Evolutionary conservation across 2,329 filamentous ascomycete genomes (phyloP).

Genomic region (Xylariomycetidae sp.): DNA sequence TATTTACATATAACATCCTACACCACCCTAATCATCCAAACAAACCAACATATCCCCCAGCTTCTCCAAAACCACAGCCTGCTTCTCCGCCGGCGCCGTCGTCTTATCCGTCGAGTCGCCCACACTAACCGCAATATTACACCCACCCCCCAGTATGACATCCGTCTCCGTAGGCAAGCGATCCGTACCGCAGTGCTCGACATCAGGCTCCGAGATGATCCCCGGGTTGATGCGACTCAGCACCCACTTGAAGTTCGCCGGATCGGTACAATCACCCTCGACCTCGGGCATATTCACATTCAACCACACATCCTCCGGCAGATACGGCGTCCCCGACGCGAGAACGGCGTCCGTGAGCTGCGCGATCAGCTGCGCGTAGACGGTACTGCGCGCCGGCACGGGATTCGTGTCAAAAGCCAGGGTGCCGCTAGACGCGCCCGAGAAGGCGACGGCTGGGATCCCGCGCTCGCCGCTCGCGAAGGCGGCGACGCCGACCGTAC

Average conservation of each 20-base stretch:
- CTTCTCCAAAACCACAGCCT: conserved; percentile 47
- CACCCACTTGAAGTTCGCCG: conserved; percentile 57
- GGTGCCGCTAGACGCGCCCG: conserved; percentile 45
- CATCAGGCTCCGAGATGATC: conserved; percentile 49
- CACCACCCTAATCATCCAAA: conserved; percentile 34
- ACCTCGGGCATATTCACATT: conserved; percentile 66
- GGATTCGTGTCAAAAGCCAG: conserved; percentile 52
- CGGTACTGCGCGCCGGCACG: conserved; percentile 44
- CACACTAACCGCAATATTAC: conserved; percentile 60
- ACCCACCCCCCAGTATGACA: conserved; percentile 48
- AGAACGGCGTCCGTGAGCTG: conserved; percentile 54
- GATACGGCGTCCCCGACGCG: conserved; percentile 54
- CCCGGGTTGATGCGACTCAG: conserved; percentile 57
- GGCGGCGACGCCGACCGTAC: conserved; percentile 62
- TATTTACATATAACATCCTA: too few species aligned
- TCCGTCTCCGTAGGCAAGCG: conserved; percentile 55
- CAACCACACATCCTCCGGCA: conserved; percentile 56
- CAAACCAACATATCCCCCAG: conserved; percentile 44
- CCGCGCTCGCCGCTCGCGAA: conserved; percentile 50
- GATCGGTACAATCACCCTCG: conserved; percentile 42
- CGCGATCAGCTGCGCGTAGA: conserved; percentile 62
- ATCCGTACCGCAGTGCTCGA: conserved; percentile 49
- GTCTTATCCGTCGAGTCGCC: conserved; percentile 57
- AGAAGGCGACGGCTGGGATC: conserved; percentile 66
- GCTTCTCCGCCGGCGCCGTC: conserved; percentile 47